A percentile compares a stretch with the other conserved stretches of the same genome.
Evolutionary conservation across 352 stramenopile species (phyloP).

Genomic region (Phytophthora megakarya): DNA sequence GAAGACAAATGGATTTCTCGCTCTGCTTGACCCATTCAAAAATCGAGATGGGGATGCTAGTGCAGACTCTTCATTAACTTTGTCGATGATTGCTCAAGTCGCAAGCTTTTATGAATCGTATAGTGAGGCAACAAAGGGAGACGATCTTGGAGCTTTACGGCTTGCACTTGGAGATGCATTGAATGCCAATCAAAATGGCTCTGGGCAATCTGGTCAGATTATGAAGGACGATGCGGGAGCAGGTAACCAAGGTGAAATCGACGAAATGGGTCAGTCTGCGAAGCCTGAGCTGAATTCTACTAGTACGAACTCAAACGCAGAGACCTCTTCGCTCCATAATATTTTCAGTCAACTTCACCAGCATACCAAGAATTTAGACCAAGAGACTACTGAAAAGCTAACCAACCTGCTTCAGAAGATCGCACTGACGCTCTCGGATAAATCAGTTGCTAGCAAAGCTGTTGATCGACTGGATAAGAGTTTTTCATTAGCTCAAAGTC

Average conservation of each 20-base stretch:
- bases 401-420: conserved; percentile 33
- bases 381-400: conserved; percentile 34
- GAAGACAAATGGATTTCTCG: conserved; percentile 35
- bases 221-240: background rate
- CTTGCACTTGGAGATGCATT: conserved; percentile 27
- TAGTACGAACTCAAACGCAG: background rate
- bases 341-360: conserved; percentile 39
- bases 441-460: conserved; percentile 19
- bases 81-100: conserved; percentile 19
- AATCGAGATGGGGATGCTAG: background rate
- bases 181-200: background rate
- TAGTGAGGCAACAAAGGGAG: conserved; percentile 14
- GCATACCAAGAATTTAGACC: conserved; percentile 33
- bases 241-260: conserved; percentile 32
- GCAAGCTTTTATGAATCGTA: conserved; percentile 22
- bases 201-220: background rate
- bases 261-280: background rate
- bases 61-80: background rate
- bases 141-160: conserved; percentile 24
- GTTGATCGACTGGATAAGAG: conserved; percentile 37
- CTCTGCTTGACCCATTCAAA: conserved; percentile 36
- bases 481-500: conserved; percentile 15
- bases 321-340: conserved; percentile 11
- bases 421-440: conserved; percentile 23
- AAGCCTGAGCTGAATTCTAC: background rate